These are phyloP conservation scores for Solanum boliviense DNA, from an alignment of 257 asterid species.

Conservation along the genomic window DNA sequence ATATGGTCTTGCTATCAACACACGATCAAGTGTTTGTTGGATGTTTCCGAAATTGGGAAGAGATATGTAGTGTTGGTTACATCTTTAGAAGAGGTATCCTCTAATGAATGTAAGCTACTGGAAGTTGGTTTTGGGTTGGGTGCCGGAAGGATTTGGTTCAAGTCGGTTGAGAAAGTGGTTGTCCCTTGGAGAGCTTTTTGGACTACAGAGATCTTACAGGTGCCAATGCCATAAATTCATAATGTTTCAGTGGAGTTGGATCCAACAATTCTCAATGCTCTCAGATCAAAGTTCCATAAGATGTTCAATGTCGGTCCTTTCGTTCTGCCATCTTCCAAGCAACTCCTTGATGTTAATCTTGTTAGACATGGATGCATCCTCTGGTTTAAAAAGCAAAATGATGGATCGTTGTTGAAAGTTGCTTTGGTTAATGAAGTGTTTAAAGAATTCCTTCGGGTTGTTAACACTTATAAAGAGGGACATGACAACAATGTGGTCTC, in stretches of 20 bases:
- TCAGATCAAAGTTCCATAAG: neutral
- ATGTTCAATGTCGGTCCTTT: neutral
- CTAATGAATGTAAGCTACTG: neutral
- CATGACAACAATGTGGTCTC: neutral
- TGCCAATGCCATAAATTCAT: neutral
- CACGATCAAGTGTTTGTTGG: neutral
- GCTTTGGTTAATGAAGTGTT: neutral
- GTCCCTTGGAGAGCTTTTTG: neutral
- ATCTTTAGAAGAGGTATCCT: neutral
- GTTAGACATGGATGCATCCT: neutral
- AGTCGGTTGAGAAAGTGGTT: neutral
- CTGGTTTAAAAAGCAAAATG: neutral
- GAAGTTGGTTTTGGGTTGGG: neutral
- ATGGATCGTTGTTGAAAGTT: neutral
- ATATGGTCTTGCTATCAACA: neutral
- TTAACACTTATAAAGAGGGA: neutral
- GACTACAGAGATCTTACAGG: neutral
- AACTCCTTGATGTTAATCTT: neutral
- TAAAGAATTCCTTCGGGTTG: neutral
- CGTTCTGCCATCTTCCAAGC: neutral
- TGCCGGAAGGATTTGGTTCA: neutral
- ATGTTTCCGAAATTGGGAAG: neutral
- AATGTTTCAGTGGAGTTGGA: neutral
- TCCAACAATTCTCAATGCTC: neutral
- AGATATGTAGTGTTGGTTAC: neutral